A percentile compares a stretch with the other conserved stretches of the same genome.
phyloP scores from a whole-genome alignment of 2,329 filamentous ascomycete species.

The Claviceps pazoutovae region DNA sequence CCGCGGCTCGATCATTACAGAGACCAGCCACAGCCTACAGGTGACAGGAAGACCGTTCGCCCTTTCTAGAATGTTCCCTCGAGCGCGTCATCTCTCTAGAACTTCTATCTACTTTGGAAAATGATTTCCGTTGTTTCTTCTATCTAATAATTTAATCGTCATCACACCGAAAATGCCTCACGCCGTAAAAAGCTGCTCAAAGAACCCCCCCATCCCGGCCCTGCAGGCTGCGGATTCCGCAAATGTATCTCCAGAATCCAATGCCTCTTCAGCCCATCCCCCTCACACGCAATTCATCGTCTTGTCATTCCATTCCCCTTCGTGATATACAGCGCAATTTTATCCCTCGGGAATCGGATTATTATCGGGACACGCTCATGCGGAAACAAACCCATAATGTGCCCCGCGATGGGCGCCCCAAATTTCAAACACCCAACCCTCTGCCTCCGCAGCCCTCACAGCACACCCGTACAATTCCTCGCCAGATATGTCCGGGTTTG shows the following conservation, averaged over 20 bases:
- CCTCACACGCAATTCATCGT: constrained; percentile 24
- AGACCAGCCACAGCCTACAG: no score
- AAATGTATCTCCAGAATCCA: constrained; percentile 39
- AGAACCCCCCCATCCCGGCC: constrained; percentile 25
- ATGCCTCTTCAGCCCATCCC: constrained; percentile 27
- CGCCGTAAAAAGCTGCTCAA: constrained; percentile 23
- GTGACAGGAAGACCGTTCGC: no score
- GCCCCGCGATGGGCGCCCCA: constrained; percentile 28
- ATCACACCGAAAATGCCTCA: not conserved
- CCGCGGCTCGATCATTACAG: no score
- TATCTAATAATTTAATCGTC: no score
- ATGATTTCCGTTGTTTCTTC: no score
- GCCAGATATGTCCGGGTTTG: constrained; percentile 31
- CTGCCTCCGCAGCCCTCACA: constrained; percentile 19
- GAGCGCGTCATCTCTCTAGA: no score
- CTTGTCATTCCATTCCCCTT: constrained; percentile 27
- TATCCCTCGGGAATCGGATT: constrained; percentile 21
- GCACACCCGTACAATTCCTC: constrained; percentile 31
- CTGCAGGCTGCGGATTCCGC: constrained; percentile 19
- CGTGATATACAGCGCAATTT: constrained; percentile 29
- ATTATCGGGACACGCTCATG: constrained; percentile 29
- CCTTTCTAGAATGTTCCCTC: no score
- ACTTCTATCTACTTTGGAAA: no score
- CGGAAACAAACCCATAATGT: constrained; percentile 35
- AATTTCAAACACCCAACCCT: constrained; percentile 27